Conservation (phyloP, 2,329 filamentous ascomycete species). For the Diaporthe eres region DNA sequence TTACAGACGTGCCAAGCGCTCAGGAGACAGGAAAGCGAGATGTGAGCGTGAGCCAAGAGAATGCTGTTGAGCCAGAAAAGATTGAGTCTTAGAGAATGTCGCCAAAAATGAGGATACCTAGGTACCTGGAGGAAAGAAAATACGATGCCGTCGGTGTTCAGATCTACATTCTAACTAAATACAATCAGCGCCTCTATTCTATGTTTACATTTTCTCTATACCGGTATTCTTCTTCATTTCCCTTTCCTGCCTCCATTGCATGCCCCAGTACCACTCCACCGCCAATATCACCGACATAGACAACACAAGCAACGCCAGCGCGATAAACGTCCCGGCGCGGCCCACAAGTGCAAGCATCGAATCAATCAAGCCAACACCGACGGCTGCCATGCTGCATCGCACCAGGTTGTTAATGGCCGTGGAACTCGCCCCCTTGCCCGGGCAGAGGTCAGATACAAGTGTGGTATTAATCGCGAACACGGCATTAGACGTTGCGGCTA, state of each 20-base stretch:
- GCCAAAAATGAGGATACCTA: not conserved
- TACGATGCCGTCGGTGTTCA: too few relatives aligned
- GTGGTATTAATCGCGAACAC: slow-evolving; percentile 54
- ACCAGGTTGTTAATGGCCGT: slow-evolving; percentile 54
- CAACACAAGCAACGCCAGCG: slow-evolving; percentile 38
- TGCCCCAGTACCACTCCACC: slow-evolving; percentile 28
- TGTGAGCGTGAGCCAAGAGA: not conserved
- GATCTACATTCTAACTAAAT: not conserved
- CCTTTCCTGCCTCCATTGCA: slow-evolving; percentile 27
- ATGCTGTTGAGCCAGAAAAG: not conserved
- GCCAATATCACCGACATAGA: slow-evolving; percentile 4
- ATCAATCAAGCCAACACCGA: slow-evolving; percentile 47
- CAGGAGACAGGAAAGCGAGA: not conserved
- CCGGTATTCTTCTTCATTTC: not conserved
- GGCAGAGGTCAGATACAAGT: slow-evolving; percentile 53
- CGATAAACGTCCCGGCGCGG: slow-evolving; percentile 40
- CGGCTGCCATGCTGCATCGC: slow-evolving; percentile 50
- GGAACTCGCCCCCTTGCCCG: slow-evolving; percentile 49
- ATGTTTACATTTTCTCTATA: not conserved
- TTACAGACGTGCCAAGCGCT: not conserved
- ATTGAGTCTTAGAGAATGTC: too few relatives aligned
- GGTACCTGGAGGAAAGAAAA: too few relatives aligned
- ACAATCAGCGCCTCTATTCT: accelerated
- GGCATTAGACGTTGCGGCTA: slow-evolving; percentile 55
- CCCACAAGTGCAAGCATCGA: slow-evolving; percentile 41